Conservation (phyloP, 2,329 filamentous ascomycete genomes). For the Ophiostoma angusticollis region DNA sequence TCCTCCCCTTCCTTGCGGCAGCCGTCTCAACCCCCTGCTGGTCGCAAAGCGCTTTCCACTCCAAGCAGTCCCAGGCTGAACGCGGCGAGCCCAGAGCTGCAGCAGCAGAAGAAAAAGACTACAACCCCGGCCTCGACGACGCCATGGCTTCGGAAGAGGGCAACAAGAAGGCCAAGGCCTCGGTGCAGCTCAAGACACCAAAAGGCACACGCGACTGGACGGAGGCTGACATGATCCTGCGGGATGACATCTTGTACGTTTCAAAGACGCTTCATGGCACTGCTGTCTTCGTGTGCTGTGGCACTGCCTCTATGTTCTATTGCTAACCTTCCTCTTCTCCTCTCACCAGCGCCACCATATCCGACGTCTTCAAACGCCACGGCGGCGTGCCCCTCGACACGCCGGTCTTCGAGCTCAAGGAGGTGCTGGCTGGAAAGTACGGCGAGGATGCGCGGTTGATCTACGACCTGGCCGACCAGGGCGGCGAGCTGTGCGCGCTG, state of each 20-base stretch:
- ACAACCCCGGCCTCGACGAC: constrained; percentile 2
- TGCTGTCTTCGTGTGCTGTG: too few species aligned
- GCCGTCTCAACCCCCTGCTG: background rate
- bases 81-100: background rate
- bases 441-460: constrained; percentile 59
- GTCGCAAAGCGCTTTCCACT: background rate
- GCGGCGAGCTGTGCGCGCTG: constrained; percentile 67
- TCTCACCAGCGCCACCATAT: constrained; percentile 14
- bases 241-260: constrained; percentile 48
- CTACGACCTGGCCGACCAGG: constrained; percentile 74
- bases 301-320: background rate
- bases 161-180: constrained; percentile 13
- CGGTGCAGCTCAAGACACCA: constrained; percentile 52
- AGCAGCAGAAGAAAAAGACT: background rate
- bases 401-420: constrained; percentile 63
- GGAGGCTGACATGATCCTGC: constrained; percentile 53
- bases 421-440: constrained; percentile 40
- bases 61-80: background rate
- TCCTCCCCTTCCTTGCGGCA: background rate
- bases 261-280: too few species aligned
- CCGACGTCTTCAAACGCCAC: constrained; percentile 35
- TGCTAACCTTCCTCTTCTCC: background rate
- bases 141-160: constrained; percentile 12
- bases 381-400: constrained; percentile 60
- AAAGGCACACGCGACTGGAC: constrained; percentile 67